Percentiles rank a stretch among this genome's conserved stretches.
These are phyloP conservation scores for Cornus florida DNA, from an alignment of 148 eudicot genomes.

Conservation along the genomic window DNA sequence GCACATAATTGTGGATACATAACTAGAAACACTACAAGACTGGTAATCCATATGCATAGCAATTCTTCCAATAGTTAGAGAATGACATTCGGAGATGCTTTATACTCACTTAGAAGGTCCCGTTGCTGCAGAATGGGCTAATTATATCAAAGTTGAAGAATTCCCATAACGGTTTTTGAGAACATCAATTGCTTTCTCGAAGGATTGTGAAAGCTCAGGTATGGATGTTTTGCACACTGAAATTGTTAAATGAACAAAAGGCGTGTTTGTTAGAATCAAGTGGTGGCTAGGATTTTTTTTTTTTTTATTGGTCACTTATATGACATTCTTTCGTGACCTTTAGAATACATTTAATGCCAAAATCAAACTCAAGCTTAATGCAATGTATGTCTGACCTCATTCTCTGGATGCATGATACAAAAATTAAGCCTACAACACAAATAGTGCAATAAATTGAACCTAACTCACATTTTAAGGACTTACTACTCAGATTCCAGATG, in stretches of 20 bases:
- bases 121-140: background rate
- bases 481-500: background rate
- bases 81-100: background rate
- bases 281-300: no score
- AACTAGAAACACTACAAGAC: background rate
- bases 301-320: no score
- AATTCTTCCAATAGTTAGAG: background rate
- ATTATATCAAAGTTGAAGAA: conserved; percentile 29
- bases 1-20: background rate
- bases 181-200: conserved; percentile 62
- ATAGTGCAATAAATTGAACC: background rate
- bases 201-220: conserved; percentile 63
- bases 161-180: conserved; percentile 63
- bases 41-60: background rate
- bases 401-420: background rate
- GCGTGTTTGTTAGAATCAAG: background rate
- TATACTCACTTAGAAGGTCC: background rate
- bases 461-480: background rate
- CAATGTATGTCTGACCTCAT: background rate
- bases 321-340: no score
- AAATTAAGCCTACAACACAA: background rate
- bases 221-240: conserved; percentile 73
- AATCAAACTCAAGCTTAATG: background rate
- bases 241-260: conserved; percentile 10
- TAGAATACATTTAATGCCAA: background rate